These are phyloP conservation scores for Centrapalus pauciflorus DNA, from an alignment of 129 eudicot species.

Conservation along the genomic window DNA sequence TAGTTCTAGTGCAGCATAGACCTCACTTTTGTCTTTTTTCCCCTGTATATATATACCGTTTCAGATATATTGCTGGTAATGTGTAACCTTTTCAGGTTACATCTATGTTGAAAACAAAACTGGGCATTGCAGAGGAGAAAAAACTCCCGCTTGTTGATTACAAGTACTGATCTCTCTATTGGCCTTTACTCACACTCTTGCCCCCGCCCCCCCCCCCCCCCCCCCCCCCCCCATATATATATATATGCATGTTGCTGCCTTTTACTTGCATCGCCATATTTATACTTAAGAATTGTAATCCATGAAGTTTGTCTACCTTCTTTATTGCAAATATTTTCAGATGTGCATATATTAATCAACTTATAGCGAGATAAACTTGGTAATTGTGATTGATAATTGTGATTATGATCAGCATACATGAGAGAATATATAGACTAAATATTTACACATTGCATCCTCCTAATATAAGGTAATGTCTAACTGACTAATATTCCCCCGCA, in stretches of 20 bases:
- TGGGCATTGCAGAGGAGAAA: conserved; percentile 51
- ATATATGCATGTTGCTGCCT: background rate
- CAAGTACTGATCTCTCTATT: conserved; percentile 36
- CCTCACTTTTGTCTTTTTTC: background rate
- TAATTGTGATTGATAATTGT: too few species aligned
- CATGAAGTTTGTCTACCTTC: background rate
- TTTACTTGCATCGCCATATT: background rate
- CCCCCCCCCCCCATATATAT: too few species aligned
- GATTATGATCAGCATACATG: too few species aligned
- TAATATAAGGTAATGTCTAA: too few species aligned
- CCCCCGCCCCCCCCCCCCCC: too few species aligned
- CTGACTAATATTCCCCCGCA: too few species aligned
- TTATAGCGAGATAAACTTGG: too few species aligned
- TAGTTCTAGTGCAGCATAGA: conserved; percentile 22
- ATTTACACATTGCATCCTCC: too few species aligned
- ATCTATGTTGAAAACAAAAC: conserved; percentile 68
- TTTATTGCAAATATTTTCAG: background rate
- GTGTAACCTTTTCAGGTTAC: conserved; percentile 53
- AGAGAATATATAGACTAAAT: too few species aligned
- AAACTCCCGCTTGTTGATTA: conserved; percentile 65
- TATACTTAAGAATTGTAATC: background rate
- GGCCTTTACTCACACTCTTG: background rate
- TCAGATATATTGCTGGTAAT: conserved; percentile 27
- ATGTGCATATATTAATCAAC: background rate
- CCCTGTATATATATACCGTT: conserved; percentile 3